A percentile compares a stretch with the other conserved stretches of the same genome.
Evolutionary conservation across 208 protist genomes (phyloP).

Genomic region (Acanthamoeba sp.): DNA sequence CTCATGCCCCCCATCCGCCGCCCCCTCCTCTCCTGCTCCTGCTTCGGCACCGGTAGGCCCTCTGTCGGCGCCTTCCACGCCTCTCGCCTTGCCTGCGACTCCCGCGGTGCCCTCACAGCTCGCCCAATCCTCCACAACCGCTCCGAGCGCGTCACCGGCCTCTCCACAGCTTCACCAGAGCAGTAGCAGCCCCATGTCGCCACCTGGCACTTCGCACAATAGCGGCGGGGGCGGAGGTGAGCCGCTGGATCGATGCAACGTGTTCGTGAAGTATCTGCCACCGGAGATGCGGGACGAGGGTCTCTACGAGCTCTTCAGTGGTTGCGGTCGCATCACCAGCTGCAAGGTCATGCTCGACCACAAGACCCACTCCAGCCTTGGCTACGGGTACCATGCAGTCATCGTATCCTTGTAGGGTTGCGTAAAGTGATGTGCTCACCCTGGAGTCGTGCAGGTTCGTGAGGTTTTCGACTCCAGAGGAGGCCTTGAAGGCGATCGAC

Average conservation of each 20-base stretch:
- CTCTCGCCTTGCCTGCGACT: background rate
- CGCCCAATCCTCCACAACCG: background rate
- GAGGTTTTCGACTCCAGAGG: slow-evolving; percentile 22
- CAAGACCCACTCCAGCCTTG: slow-evolving; percentile 65
- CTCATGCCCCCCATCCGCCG: too few relatives aligned
- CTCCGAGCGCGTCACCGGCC: background rate
- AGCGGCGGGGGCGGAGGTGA: too few relatives aligned
- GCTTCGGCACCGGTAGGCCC: background rate
- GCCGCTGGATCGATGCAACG: slow-evolving; percentile 66
- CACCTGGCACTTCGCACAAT: too few relatives aligned
- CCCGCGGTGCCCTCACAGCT: background rate
- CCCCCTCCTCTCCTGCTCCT: background rate
- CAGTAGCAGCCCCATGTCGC: background rate
- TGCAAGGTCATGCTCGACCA: slow-evolving; percentile 78
- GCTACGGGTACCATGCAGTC: slow-evolving; percentile 40
- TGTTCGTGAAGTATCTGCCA: slow-evolving; percentile 81
- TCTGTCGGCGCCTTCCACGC: background rate
- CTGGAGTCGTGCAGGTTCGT: slow-evolving; percentile 46
- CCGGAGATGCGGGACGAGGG: slow-evolving; percentile 47
- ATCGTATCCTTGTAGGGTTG: too few relatives aligned
- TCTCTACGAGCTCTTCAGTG: slow-evolving; percentile 52
- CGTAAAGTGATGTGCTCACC: background rate
- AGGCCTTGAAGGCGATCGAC: slow-evolving; percentile 28
- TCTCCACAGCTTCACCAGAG: background rate
- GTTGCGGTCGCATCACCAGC: slow-evolving; percentile 67